Evolutionary conservation across 208 protist genomes (phyloP), one percentile per base, ranked within the genome.

Genomic region (Leishmania guyanensis): DNA sequence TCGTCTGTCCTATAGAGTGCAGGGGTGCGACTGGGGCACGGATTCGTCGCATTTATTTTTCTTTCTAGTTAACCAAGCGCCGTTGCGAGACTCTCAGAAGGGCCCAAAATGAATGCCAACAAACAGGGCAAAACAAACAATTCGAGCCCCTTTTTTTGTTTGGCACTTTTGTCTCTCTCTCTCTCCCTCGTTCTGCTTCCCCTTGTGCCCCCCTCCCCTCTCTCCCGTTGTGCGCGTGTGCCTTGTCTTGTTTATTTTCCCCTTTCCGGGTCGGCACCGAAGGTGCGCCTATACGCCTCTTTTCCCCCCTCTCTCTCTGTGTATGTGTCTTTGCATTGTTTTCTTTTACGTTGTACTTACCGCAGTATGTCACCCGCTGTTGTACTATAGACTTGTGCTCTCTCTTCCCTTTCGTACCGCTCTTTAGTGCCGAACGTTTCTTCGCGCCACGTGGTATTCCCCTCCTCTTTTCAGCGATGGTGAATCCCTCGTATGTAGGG

Each of bases 111-210:
- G 16, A 65, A 65, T 12, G 60, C 26, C 22, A 10, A 50, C 29
- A 71, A 9, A 22, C 2, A 3, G 1, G 36, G 14, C 20, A 48
- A 9, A 70, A 6, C 22, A 43, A 43, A 43, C 17, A 29, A 48
- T 5, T 65, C 22, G 36, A 29, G 43, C 62, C 17, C n/a, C 0
- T 8, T 66, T 16, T 9, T 26, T 66, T 16, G 8, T 79, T 17
- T 60, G 5, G 68, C 5, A 10, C 12, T 46, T 29, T 33, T 77
- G 56, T 50, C 68, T 82, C 71, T 71, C 43, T 69, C 51, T 73
- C 36, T 76, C 10, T 58, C 50, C 75, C 53, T 77, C 22, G n/a
- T 65, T 65, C 36, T 53, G 14, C 66, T 78, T 73, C 71, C 54
- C 53, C 54, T 48, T 79, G 66, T 70, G 46, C n/a, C 65, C 70